Base-by-base conservation (phyloP, 331 rosid species). In the Quercus lobata region DNA sequence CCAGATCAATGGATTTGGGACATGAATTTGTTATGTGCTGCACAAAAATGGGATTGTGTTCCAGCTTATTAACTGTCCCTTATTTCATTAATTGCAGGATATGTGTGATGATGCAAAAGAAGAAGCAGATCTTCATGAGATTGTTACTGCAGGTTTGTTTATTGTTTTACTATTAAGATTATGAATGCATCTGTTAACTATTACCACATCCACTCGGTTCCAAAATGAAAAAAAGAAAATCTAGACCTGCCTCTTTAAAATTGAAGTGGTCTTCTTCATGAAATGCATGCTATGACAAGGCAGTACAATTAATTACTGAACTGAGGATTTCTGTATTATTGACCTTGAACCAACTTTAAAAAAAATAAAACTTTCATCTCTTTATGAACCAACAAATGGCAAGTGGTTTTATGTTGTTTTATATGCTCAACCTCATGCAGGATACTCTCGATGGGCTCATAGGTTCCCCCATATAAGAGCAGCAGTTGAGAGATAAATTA, bases 111-210 rank as follows among this genome's bases (percentile, higher is more conserved):
- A 73, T 78, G 83, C 62, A n/a, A 79, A 83, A 74, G 85, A 49
- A 76, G 90, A 92, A 30, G 74, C 58, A 84, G 98, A 95, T 90
- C 97, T 95, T 81, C 78, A 56, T 21, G 97, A 95, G 86, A 95
- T 92, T 61, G 68, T 91, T 29, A 76, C 80, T 24, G 75, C 90
- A 77, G 97, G 97, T 95, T 77, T 60, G 75, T 62, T 11, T 49
- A 22, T 54, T 9, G 21, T 19, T 19, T 68, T 7, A 49, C 73
- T 24, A 57, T 55, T 53, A 30, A 53, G 37, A 19, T 21, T 27
- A 29, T 4, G 2, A n/a, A 62, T 22, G 61, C 63, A 12, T 75
- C 12, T 11, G 44, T 24, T 65, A 17, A 1, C 44, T 56, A 24
- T 10, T 58, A 24, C 54, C 65, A 1, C 30, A 37, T 60, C 34